phyloP scores from a whole-genome alignment of 164 flowering plant species.

The Protea cynaroides region DNA sequence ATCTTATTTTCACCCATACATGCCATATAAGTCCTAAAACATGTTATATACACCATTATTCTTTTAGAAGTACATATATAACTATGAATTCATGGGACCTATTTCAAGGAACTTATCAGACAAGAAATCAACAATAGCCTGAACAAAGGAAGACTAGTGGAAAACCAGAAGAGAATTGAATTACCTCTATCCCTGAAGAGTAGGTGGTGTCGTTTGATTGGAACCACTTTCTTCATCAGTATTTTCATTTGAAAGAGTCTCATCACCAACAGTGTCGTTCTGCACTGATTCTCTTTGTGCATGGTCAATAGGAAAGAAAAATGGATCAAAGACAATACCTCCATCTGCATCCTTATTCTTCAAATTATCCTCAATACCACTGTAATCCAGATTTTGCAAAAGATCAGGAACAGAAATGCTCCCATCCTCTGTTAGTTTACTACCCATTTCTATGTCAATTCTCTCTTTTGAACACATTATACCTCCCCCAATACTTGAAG shows the following conservation, averaged over 20 bases:
- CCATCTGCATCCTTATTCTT: slow-evolving; percentile 38
- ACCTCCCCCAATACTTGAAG: slow-evolving; percentile 27
- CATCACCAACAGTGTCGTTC: slow-evolving; percentile 6
- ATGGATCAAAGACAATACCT: slow-evolving; percentile 19
- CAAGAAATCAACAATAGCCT: too few species aligned
- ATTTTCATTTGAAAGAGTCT: slow-evolving; percentile 6
- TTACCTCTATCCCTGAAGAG: slow-evolving; percentile 18
- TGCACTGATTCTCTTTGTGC: slow-evolving; percentile 15
- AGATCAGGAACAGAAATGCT: slow-evolving; percentile 24
- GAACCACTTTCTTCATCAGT: slow-evolving; percentile 17
- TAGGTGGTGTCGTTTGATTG: slow-evolving; percentile 6
- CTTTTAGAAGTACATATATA: too few species aligned
- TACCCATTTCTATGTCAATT: slow-evolving; percentile 65
- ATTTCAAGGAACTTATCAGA: too few species aligned
- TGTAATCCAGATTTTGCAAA: slow-evolving; percentile 52
- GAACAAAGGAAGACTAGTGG: too few species aligned
- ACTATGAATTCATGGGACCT: too few species aligned
- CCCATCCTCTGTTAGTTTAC: slow-evolving; percentile 24
- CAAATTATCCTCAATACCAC: slow-evolving; percentile 41
- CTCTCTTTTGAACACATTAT: slow-evolving; percentile 43
- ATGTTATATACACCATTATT: too few species aligned
- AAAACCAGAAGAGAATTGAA: not conserved
- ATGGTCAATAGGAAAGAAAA: slow-evolving; percentile 16
- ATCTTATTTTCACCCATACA: too few species aligned
- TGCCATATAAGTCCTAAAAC: too few species aligned